These are phyloP conservation scores for Cardamine occulta DNA, from an alignment of 345 rosid genomes.

Conservation along the genomic window DNA sequence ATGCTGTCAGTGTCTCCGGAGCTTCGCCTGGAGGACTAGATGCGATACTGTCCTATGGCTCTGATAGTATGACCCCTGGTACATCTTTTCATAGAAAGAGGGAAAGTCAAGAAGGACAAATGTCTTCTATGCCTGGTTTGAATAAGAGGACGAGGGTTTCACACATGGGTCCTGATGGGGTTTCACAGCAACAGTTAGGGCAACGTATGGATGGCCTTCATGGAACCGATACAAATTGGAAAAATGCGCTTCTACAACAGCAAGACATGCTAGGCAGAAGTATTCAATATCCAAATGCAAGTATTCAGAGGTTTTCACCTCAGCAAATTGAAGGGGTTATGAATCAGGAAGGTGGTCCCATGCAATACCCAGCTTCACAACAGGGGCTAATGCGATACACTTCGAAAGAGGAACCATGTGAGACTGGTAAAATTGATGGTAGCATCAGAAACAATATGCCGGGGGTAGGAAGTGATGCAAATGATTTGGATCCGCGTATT, in stretches of 20 bases:
- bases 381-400: conserved; percentile 62
- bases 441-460: conserved; percentile 58
- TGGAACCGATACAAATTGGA: conserved; percentile 73
- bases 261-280: conserved; percentile 64
- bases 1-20: conserved; percentile 54
- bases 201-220: conserved; percentile 61
- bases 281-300: conserved; percentile 60
- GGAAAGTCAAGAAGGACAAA: conserved; percentile 71
- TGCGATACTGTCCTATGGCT: conserved; percentile 58
- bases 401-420: conserved; percentile 80
- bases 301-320: conserved; percentile 67
- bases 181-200: conserved; percentile 70
- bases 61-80: conserved; percentile 56
- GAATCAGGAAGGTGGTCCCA: conserved; percentile 67
- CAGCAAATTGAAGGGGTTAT: conserved; percentile 70
- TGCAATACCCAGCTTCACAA: conserved; percentile 59
- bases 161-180: conserved; percentile 62
- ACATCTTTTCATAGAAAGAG: conserved; percentile 67
- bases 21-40: conserved; percentile 73
- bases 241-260: conserved; percentile 59
- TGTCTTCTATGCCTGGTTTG: conserved; percentile 60
- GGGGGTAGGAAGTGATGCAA: conserved; percentile 58
- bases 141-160: conserved; percentile 68
- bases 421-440: conserved; percentile 65
- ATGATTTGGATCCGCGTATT: conserved; percentile 62